Conservation (phyloP, 768 basidiomycete genomes). For the Lyophyllum shimeji region DNA sequence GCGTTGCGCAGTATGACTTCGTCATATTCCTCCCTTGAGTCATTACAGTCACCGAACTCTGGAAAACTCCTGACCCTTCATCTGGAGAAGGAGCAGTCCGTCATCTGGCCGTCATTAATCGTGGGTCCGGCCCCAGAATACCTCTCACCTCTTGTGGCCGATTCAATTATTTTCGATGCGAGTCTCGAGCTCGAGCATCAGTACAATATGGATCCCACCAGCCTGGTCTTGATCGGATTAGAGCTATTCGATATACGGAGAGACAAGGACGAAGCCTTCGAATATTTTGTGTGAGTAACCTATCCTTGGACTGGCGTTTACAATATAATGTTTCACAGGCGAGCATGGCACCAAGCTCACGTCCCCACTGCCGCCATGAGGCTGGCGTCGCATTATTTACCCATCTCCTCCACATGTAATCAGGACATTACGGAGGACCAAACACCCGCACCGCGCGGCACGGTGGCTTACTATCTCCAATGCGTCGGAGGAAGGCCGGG, state of each 20-base stretch:
- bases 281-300: conserved; percentile 69
- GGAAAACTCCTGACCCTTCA: conserved; percentile 78
- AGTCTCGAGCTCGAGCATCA: conserved; percentile 55
- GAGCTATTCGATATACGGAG: conserved; percentile 75
- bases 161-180: conserved; percentile 53
- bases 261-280: conserved; percentile 76
- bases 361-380: conserved; percentile 77
- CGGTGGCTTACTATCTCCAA: conserved; percentile 58
- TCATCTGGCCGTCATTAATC: conserved; percentile 82
- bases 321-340: conserved; percentile 39
- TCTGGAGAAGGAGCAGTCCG: conserved; percentile 75
- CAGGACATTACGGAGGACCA: conserved; percentile 34
- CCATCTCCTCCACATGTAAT: conserved; percentile 47
- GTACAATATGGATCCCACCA: conserved; percentile 88
- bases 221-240: conserved; percentile 67
- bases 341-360: conserved; percentile 80
- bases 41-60: conserved; percentile 53
- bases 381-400: conserved; percentile 71
- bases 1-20: conserved; percentile 58
- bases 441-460: conserved; percentile 41
- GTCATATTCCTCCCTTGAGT: conserved; percentile 80
- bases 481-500: conserved; percentile 67
- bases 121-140: conserved; percentile 70
- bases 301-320: background rate
- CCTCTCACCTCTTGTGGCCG: conserved; percentile 50